Conservation (phyloP, 768 basidiomycete genomes). For the Candolleomyces efflorescens region DNA sequence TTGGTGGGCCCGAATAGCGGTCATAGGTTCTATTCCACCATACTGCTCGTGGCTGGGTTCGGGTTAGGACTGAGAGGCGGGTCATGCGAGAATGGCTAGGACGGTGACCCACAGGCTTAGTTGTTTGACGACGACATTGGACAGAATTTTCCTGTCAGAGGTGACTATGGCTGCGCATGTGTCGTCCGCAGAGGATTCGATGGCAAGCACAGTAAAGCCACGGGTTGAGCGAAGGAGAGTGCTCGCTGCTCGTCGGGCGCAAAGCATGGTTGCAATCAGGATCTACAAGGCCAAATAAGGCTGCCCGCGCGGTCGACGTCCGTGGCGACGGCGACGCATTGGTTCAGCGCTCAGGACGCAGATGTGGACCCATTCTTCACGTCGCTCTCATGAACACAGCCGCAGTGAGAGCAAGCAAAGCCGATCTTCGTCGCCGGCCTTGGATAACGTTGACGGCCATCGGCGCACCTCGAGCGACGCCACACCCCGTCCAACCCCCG, state of each 20-base stretch:
- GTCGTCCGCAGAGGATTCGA: conserved; percentile 93
- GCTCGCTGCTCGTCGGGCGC: neutral
- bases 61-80: conserved; percentile 3
- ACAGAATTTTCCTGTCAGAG: conserved; percentile 62
- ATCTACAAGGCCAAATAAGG: conserved; percentile 1
- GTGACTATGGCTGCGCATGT: conserved; percentile 87
- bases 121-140: conserved; percentile 87
- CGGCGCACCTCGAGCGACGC: conserved; percentile 46
- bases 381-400: conserved; percentile 37
- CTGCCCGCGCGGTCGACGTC: neutral
- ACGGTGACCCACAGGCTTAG: conserved; percentile 46
- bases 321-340: neutral
- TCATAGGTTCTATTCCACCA: conserved; percentile 77
- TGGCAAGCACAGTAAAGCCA: conserved; percentile 44
- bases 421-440: conserved; percentile 30
- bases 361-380: conserved; percentile 28
- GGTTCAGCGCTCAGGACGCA: neutral
- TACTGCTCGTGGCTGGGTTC: conserved; percentile 47
- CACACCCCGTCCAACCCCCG: conserved; percentile 43
- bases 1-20: conserved; percentile 76
- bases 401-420: conserved; percentile 23
- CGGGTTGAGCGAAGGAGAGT: neutral
- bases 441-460: conserved; percentile 26
- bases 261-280: conserved; percentile 2
- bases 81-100: neutral